Percentiles rank a stretch among this genome's conserved stretches.
Evolutionary conservation across 2,329 filamentous ascomycete species (phyloP).

Genomic region (Cladophialophora chaetospira): DNA sequence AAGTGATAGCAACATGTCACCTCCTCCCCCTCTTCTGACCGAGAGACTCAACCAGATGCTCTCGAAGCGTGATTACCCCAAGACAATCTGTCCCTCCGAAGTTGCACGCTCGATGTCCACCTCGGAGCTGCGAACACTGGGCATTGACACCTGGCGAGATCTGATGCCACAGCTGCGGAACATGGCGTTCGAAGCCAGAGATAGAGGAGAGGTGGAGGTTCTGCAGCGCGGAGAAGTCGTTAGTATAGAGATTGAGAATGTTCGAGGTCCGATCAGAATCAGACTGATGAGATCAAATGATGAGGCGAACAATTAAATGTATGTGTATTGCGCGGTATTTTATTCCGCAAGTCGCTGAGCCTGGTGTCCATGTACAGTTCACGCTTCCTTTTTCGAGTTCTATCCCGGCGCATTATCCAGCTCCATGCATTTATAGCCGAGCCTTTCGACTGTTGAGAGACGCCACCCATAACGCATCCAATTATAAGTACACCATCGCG

Average conservation of each 20-base stretch:
- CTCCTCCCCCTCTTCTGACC: not conserved
- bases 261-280: slow-evolving; percentile 50
- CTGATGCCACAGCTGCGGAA: slow-evolving; percentile 50
- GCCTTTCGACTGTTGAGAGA: too few species aligned
- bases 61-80: slow-evolving; percentile 43
- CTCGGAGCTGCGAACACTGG: slow-evolving; percentile 41
- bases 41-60: slow-evolving; percentile 23
- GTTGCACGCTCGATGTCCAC: slow-evolving; percentile 49
- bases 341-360: not conserved
- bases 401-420: not conserved
- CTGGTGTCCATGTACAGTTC: not conserved
- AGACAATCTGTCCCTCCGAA: slow-evolving; percentile 58
- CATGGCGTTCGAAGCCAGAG: slow-evolving; percentile 46
- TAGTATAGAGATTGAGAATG: slow-evolving; percentile 35
- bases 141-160: slow-evolving; percentile 47
- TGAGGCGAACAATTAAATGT: not conserved
- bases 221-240: slow-evolving; percentile 50
- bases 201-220: slow-evolving; percentile 48
- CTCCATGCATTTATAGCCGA: not conserved
- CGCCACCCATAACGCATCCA: not conserved
- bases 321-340: not conserved
- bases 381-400: not conserved
- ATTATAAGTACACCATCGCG: not conserved
- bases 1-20: not conserved
- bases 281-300: not conserved